Base-by-base conservation (phyloP, 257 asterid genomes). In the Petrea volubilis region DNA sequence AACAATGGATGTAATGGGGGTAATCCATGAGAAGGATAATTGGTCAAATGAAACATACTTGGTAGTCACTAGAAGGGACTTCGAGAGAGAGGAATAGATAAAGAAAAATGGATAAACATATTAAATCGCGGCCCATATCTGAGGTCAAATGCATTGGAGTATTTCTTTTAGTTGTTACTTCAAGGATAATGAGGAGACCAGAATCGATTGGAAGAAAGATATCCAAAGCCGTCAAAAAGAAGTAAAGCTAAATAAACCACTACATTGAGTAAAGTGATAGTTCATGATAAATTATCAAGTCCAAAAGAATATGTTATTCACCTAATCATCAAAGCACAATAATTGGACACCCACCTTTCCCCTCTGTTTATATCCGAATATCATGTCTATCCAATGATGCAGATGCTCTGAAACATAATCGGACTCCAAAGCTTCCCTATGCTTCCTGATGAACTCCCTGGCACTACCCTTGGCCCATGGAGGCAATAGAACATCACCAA, bases 361-460 rank as follows among this genome's bases (percentile, higher is more conserved):
- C 62, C 99, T 84, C 85, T 95, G 99, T 81, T 82, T 95, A 73
- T 73, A 80, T 70, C 99, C 99, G 81, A 95, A 95, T 78, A 95
- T 92, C 58, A 95, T 97, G 83, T 95, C 99, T 77, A 95, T 95
- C 99, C 99, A 95, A 74, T 95, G 99, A 79, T 95, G 99, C 75
- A 95, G 90, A 83, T 90, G 85, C 82, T 90, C 94, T n/a, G 99
- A 95, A 68, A 95, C 96, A 86, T 85, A 95, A 85, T 92, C 94
- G 27, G 97, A 95, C 75, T 95, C 99, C 84, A 95, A 76, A 15
- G 98, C 98, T 81, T 90, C 99, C 81, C 98, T 83, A 61, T 95
- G 98, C 89, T 86, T 92, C 85, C 71, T 85, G 51, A 95, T 84
- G 82, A 95, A 95, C 86, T 95, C 99, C 79, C 92, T 84, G 41